phyloP scores from a whole-genome alignment of 345 rosid species.

The Rhizophora apiculata region DNA sequence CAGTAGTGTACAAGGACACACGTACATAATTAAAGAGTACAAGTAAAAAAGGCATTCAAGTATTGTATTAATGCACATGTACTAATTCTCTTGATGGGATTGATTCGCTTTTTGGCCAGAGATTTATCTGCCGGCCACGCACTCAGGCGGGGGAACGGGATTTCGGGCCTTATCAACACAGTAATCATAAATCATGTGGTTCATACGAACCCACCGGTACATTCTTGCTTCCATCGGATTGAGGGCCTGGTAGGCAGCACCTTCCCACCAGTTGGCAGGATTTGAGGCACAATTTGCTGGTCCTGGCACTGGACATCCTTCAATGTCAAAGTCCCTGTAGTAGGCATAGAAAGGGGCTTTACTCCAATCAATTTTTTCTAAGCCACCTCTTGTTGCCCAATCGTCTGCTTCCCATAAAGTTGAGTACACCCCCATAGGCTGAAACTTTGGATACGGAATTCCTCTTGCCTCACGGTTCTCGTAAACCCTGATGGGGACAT shows the following conservation, averaged over 20 bases:
- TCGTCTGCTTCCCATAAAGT: slow-evolving; percentile 97
- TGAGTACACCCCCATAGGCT: slow-evolving; percentile 87
- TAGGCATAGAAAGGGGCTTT: slow-evolving; percentile 83
- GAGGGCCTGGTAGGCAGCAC: slow-evolving; percentile 53
- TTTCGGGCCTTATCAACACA: slow-evolving; percentile 72
- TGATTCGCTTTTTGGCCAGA: not conserved
- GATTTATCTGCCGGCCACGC: slow-evolving; percentile 57
- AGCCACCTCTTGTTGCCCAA: slow-evolving; percentile 98
- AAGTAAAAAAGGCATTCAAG: not conserved
- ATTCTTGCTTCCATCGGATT: slow-evolving; percentile 65
- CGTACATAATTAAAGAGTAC: slow-evolving; percentile 1
- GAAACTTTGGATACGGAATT: slow-evolving; percentile 59
- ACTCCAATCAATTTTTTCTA: slow-evolving; percentile 86
- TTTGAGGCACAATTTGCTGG: slow-evolving; percentile 58
- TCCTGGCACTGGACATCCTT: slow-evolving; percentile 85
- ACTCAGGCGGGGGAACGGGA: slow-evolving; percentile 79
- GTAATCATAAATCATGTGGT: slow-evolving; percentile 94
- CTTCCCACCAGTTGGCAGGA: slow-evolving; percentile 82
- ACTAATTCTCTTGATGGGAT: not conserved
- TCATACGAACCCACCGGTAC: slow-evolving; percentile 86
- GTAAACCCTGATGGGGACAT: slow-evolving; percentile 82
- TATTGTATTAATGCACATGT: slow-evolving; percentile 4
- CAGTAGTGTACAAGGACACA: slow-evolving; percentile 11
- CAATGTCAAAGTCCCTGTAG: slow-evolving; percentile 85
- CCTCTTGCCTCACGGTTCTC: slow-evolving; percentile 73